phyloP scores from a whole-genome alignment of 106 monocot genomes.

The Acorus calamus region DNA sequence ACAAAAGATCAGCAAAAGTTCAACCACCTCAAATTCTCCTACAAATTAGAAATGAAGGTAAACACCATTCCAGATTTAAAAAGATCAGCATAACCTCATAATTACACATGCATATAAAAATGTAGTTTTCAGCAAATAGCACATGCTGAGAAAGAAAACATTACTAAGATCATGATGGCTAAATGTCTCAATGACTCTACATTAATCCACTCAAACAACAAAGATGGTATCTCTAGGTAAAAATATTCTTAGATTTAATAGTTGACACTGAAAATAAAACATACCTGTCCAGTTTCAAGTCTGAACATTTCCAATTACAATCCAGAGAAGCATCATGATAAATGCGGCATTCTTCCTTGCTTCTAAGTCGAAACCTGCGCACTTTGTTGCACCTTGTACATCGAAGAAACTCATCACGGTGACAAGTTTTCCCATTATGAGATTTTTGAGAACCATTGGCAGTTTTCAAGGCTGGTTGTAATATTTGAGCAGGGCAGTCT shows the following conservation, averaged over 20 bases:
- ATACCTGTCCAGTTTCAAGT: constrained; percentile 59
- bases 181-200: too few relatives aligned
- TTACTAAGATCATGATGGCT: too few relatives aligned
- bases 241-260: not conserved
- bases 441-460: constrained; percentile 39
- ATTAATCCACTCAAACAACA: too few relatives aligned
- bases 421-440: constrained; percentile 31
- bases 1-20: too few relatives aligned
- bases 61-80: too few relatives aligned
- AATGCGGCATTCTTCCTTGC: constrained; percentile 58
- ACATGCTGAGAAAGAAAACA: too few relatives aligned
- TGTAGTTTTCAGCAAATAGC: too few relatives aligned
- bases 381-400: constrained; percentile 57
- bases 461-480: constrained; percentile 38
- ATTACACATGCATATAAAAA: too few relatives aligned
- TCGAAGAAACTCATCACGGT: constrained; percentile 64
- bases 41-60: too few relatives aligned
- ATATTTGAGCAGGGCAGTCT: constrained; percentile 62
- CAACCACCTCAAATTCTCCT: too few relatives aligned
- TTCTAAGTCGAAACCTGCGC: constrained; percentile 58
- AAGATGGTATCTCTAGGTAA: not conserved
- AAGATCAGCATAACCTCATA: too few relatives aligned
- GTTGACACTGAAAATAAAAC: not conserved
- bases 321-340: constrained; percentile 66
- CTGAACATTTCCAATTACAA: constrained; percentile 60